Conservation (phyloP, 2,329 filamentous ascomycete genomes). For the Beauveria scarabaeidicola region DNA sequence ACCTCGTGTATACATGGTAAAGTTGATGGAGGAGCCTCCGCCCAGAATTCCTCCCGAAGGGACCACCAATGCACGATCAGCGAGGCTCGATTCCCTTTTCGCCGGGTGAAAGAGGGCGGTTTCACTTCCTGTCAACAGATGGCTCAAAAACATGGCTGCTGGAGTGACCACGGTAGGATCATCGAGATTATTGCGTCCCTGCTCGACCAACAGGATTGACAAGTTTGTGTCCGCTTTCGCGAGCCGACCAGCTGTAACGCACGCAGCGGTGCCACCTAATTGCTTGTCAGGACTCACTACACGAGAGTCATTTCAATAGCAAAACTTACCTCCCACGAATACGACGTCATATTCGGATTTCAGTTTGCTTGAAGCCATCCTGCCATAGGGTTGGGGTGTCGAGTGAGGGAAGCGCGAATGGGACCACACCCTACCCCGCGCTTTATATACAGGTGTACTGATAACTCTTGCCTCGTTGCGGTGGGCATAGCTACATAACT, state of each 20-base stretch:
- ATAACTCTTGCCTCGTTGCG: neutral
- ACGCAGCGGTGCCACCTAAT: slow-evolving; percentile 19
- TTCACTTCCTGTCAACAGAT: slow-evolving; percentile 16
- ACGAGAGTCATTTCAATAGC: too few relatives aligned
- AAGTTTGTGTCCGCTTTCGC: slow-evolving; percentile 19
- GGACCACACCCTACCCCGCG: neutral
- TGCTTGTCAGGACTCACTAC: neutral
- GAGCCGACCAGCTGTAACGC: slow-evolving; percentile 20
- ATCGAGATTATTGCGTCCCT: slow-evolving; percentile 20
- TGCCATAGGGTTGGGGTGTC: neutral
- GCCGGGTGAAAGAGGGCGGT: slow-evolving; percentile 18
- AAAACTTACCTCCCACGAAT: slow-evolving; percentile 15
- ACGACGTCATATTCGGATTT: slow-evolving; percentile 17
- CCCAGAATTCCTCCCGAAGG: slow-evolving; percentile 21
- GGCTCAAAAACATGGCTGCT: slow-evolving; percentile 15
- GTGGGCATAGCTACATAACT: neutral
- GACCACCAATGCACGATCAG: slow-evolving; percentile 17
- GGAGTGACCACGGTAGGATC: slow-evolving; percentile 19
- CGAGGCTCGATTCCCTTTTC: slow-evolving; percentile 17
- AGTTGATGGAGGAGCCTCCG: slow-evolving; percentile 26
- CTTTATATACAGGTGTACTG: neutral
- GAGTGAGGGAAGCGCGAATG: neutral
- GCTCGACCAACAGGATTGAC: slow-evolving; percentile 21
- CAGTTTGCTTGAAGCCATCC: neutral
- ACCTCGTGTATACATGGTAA: slow-evolving; percentile 23